Conservation (phyloP, 2,329 filamentous ascomycete species). For the Aspergillus calidoustus region DNA sequence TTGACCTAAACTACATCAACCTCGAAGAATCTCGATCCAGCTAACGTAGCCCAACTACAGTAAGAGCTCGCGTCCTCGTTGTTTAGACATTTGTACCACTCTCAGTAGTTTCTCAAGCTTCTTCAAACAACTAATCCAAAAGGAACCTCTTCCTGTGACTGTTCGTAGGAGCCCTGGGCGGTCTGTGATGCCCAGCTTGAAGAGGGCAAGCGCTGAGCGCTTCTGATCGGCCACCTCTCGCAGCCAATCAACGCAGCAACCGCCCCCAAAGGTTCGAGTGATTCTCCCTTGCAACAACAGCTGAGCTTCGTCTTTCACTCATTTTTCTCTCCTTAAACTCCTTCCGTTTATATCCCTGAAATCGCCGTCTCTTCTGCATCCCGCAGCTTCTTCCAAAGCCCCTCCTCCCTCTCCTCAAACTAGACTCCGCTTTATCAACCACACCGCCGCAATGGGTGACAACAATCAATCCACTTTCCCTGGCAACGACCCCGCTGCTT, state of each 20-base stretch:
- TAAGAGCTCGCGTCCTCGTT: neutral
- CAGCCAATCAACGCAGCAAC: constrained; percentile 24
- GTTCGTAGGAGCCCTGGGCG: neutral
- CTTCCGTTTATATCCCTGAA: neutral
- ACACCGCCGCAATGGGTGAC: constrained; percentile 39
- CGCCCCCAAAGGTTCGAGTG: constrained; percentile 14
- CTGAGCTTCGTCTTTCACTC: constrained; percentile 18
- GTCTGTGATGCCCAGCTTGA: neutral
- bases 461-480: constrained; percentile 33
- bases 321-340: constrained; percentile 23
- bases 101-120: neutral
- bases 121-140: too few relatives aligned
- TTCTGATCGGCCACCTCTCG: constrained; percentile 16
- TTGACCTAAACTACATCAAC: too few relatives aligned
- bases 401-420: constrained; percentile 18
- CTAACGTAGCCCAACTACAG: neutral
- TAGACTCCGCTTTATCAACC: neutral
- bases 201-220: constrained; percentile 19
- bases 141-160: neutral
- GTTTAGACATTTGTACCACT: neutral
- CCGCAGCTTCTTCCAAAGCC: constrained; percentile 46
- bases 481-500: constrained; percentile 47
- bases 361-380: constrained; percentile 45
- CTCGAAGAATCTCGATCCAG: neutral
- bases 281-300: constrained; percentile 26